Evolutionary conservation across 805 yeast genomes (phyloP).

Genomic region (Saturnispora silvae): DNA sequence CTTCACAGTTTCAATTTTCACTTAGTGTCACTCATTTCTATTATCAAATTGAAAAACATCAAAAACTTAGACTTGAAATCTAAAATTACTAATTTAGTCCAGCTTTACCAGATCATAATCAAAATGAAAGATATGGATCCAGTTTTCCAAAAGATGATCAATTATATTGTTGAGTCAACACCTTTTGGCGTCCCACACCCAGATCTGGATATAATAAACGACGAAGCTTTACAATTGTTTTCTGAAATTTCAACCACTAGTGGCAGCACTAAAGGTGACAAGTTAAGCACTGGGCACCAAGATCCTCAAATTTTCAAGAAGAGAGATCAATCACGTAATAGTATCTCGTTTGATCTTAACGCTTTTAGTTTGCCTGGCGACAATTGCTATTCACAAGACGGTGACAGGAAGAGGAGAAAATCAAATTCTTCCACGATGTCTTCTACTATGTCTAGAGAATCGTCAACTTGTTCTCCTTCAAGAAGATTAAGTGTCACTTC

Average conservation of each 20-base stretch:
- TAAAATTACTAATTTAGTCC: conserved; percentile 14
- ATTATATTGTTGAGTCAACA: conserved; percentile 15
- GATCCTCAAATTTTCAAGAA: conserved; percentile 15
- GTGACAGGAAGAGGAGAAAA: conserved; percentile 16
- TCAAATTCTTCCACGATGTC: conserved; percentile 21
- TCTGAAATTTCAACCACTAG: too few species aligned
- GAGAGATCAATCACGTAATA: conserved; percentile 9
- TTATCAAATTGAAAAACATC: conserved; percentile 15
- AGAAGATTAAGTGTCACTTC: conserved; percentile 22
- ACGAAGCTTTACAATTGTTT: conserved; percentile 20
- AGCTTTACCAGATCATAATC: conserved; percentile 19
- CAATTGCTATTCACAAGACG: conserved; percentile 11
- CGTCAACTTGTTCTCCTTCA: conserved; percentile 20
- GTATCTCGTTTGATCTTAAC: conserved; percentile 19
- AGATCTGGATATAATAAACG: conserved; percentile 10
- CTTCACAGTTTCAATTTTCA: conserved; percentile 26
- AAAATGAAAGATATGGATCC: conserved; percentile 19
- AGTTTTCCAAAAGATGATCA: conserved; percentile 13
- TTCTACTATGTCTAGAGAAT: conserved; percentile 21
- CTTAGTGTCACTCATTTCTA: conserved; percentile 20
- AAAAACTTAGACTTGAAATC: conserved; percentile 10
- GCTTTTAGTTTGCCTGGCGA: conserved; percentile 21
- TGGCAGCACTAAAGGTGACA: too few species aligned
- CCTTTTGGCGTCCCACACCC: conserved; percentile 7
- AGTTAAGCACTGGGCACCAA: too few species aligned